Conservation (phyloP, 148 eudicot genomes). For the Diospyros lotus region DNA sequence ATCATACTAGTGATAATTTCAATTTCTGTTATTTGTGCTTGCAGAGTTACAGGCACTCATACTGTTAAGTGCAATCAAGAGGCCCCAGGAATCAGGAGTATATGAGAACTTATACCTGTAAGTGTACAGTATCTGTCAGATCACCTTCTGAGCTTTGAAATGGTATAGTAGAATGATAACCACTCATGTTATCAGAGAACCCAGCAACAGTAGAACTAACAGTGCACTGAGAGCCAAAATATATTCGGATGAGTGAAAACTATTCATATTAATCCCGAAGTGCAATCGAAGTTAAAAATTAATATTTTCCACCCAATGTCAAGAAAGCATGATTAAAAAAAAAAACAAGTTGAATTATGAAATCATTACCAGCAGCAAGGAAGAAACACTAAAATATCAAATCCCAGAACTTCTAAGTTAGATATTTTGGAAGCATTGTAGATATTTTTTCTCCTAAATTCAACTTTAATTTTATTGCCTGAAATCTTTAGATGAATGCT, state of each 20-base stretch:
- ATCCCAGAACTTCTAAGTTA: not conserved
- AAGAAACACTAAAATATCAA: not conserved
- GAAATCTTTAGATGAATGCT: no score
- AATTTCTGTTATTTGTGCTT: not conserved
- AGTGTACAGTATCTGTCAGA: slow-evolving; percentile 70
- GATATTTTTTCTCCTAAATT: not conserved
- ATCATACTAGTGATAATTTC: not conserved
- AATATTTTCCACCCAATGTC: not conserved
- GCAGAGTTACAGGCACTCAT: not conserved
- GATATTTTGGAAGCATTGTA: not conserved
- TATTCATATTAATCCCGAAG: not conserved
- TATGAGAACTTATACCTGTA: slow-evolving; percentile 40
- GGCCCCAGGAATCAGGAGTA: slow-evolving; percentile 3
- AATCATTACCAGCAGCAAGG: slow-evolving; percentile 1
- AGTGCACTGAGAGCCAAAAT: slow-evolving; percentile 44
- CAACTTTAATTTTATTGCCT: not conserved
- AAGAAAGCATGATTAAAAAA: not conserved
- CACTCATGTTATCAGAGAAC: slow-evolving; percentile 22
- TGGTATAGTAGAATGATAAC: slow-evolving; percentile 22
- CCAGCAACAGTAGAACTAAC: slow-evolving; percentile 53
- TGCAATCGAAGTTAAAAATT: slow-evolving; percentile 10
- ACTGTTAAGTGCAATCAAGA: not conserved
- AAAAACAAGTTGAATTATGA: not conserved
- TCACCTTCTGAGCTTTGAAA: slow-evolving; percentile 23
- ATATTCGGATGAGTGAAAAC: not conserved